Evolutionary conservation across 345 rosid genomes (phyloP), one percentile per base, ranked within the genome.

Genomic region (Citrus maxima): DNA sequence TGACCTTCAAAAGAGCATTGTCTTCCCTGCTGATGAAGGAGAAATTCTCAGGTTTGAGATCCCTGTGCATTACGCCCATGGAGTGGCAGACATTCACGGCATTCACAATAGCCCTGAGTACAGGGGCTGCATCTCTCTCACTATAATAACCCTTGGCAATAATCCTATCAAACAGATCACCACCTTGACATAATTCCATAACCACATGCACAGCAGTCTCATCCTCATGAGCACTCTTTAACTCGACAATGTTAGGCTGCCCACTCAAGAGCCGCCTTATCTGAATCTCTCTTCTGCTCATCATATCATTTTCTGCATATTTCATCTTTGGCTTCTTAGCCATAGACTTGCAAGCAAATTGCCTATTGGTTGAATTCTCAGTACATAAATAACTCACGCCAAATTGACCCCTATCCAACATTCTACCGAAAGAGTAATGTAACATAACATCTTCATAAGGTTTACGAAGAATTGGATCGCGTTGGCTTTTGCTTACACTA

Each of bases 241-340:
- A 91, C 85, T 93, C 93, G 46, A 95, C 98, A 70, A 91, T 88
- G 30, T 91, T 95, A 28, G 97, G 97, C 81, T 91, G 98, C 7
- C 97, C 99, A 76, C 92, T 90, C 88, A 95, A 77, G 75, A 89
- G 97, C 90, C 90, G 95, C 98, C 92, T 93, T 63, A 95, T 95
- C 81, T 86, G 93, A 72, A 95, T 77, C 94, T 95, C 99, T 75
- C 91, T 89, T 80, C 69, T 91, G 80, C 91, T 88, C 76, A 92
- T 88, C 76, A 90, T 96, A n/a, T 95, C 98, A 55, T 76, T 18
- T 18, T 54, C 58, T 46, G 22, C 22, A 18, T 85, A 67, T 91
- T 94, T 84, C 13, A 93, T 78, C 71, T 91, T 78, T 91, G 14
- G 49, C 18, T 19, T 88, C 89, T 92, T 92, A 24, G 93, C 84